Percentiles rank a stretch among this genome's conserved stretches.
phyloP scores from a whole-genome alignment of 176 grass and related monocot species.

The Paspalum notatum region DNA sequence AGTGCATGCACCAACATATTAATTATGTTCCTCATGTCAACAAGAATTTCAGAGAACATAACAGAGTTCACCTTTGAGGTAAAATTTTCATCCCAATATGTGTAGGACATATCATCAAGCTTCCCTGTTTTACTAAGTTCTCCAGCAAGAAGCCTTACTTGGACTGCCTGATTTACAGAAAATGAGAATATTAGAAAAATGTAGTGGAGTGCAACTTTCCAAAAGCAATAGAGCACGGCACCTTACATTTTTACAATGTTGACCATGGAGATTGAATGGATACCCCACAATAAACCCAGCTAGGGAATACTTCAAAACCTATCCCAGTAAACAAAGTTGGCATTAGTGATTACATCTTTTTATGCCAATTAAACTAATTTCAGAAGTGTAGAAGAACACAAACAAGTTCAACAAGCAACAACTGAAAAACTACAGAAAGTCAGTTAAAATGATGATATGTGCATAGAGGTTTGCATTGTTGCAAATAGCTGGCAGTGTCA shows the following conservation, averaged over 20 bases:
- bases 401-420: constrained; percentile 22
- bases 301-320: constrained; percentile 68
- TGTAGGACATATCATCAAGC: constrained; percentile 67
- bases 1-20: not conserved
- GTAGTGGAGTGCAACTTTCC: constrained; percentile 7
- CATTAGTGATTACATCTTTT: constrained; percentile 5
- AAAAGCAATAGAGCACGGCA: constrained; percentile 27
- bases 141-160: constrained; percentile 80
- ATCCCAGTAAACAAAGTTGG: constrained; percentile 35
- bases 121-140: constrained; percentile 73
- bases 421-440: not conserved
- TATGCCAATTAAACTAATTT: not conserved
- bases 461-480: not conserved
- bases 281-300: constrained; percentile 78
- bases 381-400: not conserved
- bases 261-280: constrained; percentile 74
- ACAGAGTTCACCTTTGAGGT: constrained; percentile 68
- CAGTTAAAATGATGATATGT: constrained; percentile 21
- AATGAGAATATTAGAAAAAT: constrained; percentile 50
- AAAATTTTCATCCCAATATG: constrained; percentile 97
- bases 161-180: constrained; percentile 62
- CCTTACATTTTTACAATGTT: constrained; percentile 57
- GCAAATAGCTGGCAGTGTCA: not conserved
- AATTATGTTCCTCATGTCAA: constrained; percentile 16
- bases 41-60: constrained; percentile 12